Percentiles rank a stretch among this genome's conserved stretches.
phyloP scores from a whole-genome alignment of 192 early-diverging fungal genomes.

The Backusella parvicylindrica region DNA sequence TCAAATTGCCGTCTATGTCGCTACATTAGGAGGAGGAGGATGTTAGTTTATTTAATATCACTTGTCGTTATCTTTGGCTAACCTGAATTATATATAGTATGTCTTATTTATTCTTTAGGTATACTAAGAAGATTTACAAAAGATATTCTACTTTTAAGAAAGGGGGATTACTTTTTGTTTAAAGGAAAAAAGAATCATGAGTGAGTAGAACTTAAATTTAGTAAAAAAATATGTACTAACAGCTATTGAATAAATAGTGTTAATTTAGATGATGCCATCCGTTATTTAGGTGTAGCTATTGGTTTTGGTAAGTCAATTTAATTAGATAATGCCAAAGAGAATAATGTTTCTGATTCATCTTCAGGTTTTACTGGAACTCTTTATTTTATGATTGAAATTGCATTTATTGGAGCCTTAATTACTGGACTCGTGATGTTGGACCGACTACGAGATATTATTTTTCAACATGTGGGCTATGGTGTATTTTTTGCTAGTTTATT shows the following conservation, averaged over 20 bases:
- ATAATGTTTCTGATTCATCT: neutral
- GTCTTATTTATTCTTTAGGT: slow-evolving; percentile 26
- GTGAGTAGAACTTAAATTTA: slow-evolving; percentile 5
- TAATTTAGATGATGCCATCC: slow-evolving; percentile 35
- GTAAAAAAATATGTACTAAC: neutral
- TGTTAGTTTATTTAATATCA: slow-evolving; percentile 1
- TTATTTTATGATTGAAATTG: slow-evolving; percentile 33
- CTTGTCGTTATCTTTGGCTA: neutral
- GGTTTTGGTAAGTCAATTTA: slow-evolving; percentile 28
- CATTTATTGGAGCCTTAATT: slow-evolving; percentile 26
- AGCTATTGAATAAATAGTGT: slow-evolving; percentile 4
- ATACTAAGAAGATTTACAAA: slow-evolving; percentile 32
- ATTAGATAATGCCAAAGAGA: neutral
- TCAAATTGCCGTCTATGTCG: slow-evolving; percentile 24
- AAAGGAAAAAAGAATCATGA: slow-evolving; percentile 36
- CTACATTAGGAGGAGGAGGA: slow-evolving; percentile 22
- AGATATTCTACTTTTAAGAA: slow-evolving; percentile 26
- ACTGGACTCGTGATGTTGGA: slow-evolving; percentile 17
- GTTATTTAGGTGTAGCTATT: slow-evolving; percentile 30
- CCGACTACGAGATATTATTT: slow-evolving; percentile 12
- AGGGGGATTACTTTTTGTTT: slow-evolving; percentile 31
- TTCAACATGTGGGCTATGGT: slow-evolving; percentile 19
- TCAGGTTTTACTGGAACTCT: slow-evolving; percentile 34
- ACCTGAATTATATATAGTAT: slow-evolving; percentile 7
- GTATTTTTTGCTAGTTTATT: slow-evolving; percentile 36